Evolutionary conservation across 2,329 filamentous ascomycete genomes (phyloP), one percentile per base, ranked within the genome.

Genomic region (Monosporascus sp.): DNA sequence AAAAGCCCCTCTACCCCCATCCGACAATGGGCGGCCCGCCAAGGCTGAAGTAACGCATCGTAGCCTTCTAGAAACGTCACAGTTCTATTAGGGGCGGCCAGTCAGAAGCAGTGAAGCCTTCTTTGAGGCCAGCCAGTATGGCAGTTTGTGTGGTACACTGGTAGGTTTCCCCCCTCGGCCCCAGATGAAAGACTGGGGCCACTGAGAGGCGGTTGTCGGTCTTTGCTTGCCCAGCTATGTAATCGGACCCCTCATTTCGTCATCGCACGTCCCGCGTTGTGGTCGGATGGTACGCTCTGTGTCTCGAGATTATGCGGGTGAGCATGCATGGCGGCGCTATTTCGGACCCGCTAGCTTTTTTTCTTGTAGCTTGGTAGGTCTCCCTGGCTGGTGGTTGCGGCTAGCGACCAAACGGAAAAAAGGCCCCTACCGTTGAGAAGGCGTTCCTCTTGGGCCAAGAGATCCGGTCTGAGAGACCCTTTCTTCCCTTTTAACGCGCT

Each of bases 251-350:
- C 37, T 48, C 52, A 52, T 60, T 55, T 55, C 56, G 58, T 61
- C 59, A 61, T 60, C 48, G 48, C 55, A 54, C 59, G 52, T 49
- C 54, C 49, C 48, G 44, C 52, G 22, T 35, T 35, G 31, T 35
- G 4, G 31, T 14, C 31, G 31, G 31, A 35, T 35, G 31, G 31
- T 35, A 35, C 11, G 9, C 31, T 35, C 31, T 35, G 31, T 11
- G 4, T 35, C 11, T 35, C 31, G 11, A 35, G 31, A 46, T 46
- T 27, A 46, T 46, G 43, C 43, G 43, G 43, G 43, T 46, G 24
- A 17, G 43, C 43, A 60, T 61, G 63, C 63, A 63, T 48, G 55
- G 55, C 64, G 64, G 64, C 64, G 58, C 60, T 67, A 62, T 62
- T 55, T 67, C 64, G 64, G 64, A 59, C 63, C 62, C 57, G 63